Conservation (phyloP, 129 eudicot species). For the Flaveria linearis region DNA sequence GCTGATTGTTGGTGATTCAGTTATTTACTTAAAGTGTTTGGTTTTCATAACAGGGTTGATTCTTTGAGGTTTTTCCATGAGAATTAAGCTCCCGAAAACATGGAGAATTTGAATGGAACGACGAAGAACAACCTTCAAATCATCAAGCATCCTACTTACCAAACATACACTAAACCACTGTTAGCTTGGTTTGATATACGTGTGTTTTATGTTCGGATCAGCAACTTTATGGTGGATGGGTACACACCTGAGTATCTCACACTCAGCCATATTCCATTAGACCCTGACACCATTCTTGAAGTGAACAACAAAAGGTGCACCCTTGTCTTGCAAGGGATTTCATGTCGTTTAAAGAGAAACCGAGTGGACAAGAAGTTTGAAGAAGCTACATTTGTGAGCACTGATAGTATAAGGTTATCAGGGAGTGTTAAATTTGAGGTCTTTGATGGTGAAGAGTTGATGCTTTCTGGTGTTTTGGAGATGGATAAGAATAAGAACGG, state of each 20-base stretch:
- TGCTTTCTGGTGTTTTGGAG: constrained; percentile 69
- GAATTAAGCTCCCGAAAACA: constrained; percentile 26
- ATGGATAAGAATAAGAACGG: constrained; percentile 50
- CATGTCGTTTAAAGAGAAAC: constrained; percentile 59
- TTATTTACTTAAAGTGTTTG: neutral
- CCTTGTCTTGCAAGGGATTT: constrained; percentile 57
- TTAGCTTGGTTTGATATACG: constrained; percentile 70
- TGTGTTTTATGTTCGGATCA: constrained; percentile 74
- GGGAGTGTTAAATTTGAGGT: constrained; percentile 87
- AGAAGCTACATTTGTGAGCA: constrained; percentile 86
- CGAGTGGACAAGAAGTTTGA: constrained; percentile 72
- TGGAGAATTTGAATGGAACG: constrained; percentile 39
- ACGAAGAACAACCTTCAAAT: constrained; percentile 52
- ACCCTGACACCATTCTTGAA: constrained; percentile 74
- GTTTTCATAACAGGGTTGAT: constrained; percentile 31
- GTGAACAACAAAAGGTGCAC: constrained; percentile 68
- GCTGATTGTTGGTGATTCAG: neutral
- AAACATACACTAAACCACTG: constrained; percentile 43
- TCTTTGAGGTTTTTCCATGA: constrained; percentile 37
- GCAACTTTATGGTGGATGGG: constrained; percentile 63
- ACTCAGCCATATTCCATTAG: constrained; percentile 63
- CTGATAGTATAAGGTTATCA: constrained; percentile 65
- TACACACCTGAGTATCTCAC: constrained; percentile 66
- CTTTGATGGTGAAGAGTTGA: constrained; percentile 54
- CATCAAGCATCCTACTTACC: constrained; percentile 53